Evolutionary conservation across 2,329 filamentous ascomycete genomes (phyloP), one percentile per base, ranked within the genome.

Genomic region (Emydomyces testavorans): DNA sequence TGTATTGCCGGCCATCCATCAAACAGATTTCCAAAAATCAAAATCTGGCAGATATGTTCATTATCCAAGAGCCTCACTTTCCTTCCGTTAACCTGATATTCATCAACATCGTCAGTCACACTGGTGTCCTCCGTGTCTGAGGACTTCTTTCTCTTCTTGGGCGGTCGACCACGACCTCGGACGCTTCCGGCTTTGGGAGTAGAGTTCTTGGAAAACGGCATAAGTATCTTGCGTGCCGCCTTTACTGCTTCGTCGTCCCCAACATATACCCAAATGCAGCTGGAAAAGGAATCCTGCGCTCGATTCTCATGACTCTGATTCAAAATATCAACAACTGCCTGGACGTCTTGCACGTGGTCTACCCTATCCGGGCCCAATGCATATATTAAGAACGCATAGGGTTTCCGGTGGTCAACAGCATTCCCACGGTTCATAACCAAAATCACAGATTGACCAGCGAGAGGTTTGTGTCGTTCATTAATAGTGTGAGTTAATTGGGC

Each of bases 41-140:
- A 70, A 63, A 88, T 95, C 71, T 98, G 90, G 48, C 94, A 81
- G 18, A 96, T 79, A 60, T 90, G 79, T 65, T 96, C 90, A 62
- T 93, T 83, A 48, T 81, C 83, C 45, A 94, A 76, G 37, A 92
- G 75, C 53, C 75, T 76, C 31, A 88, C 71, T 51, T 66, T 75
- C 56, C 74, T 71, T 10, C 72, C 68, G 36, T 67, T 59, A 13
- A 67, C 60, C 23, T 62, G 57, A 16, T 64, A 53, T 31, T 59
- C 62, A 43, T 60, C 62, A 16, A 57, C 54, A n/a, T 56, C 57
- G 26, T 55, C 53, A 23, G 54, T 37, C 38, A 61, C 49, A 51
- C 66, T 56, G 49, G 53, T 34, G 57, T 55, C 24, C 53, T 50
- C 6, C 58, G 62, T 54, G 66, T 67, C 57, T 66, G 68, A 56